Evolutionary conservation across 2,329 filamentous ascomycete species (phyloP).

Genomic region (Seiridium cupressi): DNA sequence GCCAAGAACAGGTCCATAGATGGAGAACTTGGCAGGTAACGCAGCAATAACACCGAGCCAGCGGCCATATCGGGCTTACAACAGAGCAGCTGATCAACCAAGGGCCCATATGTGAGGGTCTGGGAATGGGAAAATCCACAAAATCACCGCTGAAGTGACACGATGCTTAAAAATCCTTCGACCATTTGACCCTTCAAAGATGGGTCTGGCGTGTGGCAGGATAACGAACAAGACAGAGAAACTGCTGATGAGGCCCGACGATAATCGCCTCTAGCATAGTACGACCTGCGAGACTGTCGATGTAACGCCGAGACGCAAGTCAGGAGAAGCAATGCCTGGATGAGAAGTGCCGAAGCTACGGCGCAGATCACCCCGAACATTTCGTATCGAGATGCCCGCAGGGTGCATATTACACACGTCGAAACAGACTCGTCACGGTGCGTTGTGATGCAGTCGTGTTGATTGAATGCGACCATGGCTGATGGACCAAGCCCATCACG

Average conservation of each 20-base stretch:
- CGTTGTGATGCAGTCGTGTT: neutral
- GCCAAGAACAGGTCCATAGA: neutral
- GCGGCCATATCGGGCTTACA: slow-evolving; percentile 6
- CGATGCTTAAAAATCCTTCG: neutral
- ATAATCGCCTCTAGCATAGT: too few relatives aligned
- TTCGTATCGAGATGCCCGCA: neutral
- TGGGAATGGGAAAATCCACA: neutral
- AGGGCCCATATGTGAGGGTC: neutral
- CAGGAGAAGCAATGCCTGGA: slow-evolving; percentile 1
- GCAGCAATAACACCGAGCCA: slow-evolving; percentile 3
- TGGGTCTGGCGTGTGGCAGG: neutral
- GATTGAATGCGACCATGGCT: neutral
- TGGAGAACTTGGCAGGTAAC: neutral
- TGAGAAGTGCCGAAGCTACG: slow-evolving; percentile 8
- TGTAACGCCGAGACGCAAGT: slow-evolving; percentile 7
- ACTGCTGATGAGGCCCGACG: too few relatives aligned
- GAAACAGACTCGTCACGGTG: neutral
- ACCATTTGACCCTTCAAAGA: neutral
- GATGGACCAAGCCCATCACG: too few relatives aligned
- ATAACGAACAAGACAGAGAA: neutral
- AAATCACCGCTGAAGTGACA: neutral
- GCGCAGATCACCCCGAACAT: slow-evolving; percentile 13
- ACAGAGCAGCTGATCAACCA: slow-evolving; percentile 3
- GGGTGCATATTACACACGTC: neutral
- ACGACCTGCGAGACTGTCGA: neutral